Base-by-base conservation (phyloP, 2,329 filamentous ascomycete genomes). In the Calonectria hongkongensis region DNA sequence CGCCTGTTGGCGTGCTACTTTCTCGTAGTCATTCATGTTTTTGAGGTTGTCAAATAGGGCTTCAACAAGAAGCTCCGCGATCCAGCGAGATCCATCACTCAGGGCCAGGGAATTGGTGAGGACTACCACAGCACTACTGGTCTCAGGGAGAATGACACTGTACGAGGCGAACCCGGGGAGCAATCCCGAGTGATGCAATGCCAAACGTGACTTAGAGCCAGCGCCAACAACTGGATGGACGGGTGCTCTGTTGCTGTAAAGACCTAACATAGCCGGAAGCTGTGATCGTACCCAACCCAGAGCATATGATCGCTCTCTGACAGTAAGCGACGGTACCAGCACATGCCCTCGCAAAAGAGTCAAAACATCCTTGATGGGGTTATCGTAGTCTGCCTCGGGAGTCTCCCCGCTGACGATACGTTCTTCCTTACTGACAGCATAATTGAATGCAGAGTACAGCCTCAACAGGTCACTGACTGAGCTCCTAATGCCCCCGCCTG, bases 401-500 rank as follows among this genome's bases (percentile, higher is more conserved):
- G 27, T 4, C 27, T 12, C 15, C 6, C 10, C 2, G 16, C 33
- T 36, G 33, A 36, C 8, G 15, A 27, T 28, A n/a, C 27, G 13
- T 27, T 16, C 18, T 33, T 18, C 30, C 27, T 33, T 54, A 16
- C 18, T 25, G 56, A 30, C 36, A 2, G 56, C 56, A 1, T 21
- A n/a, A 33, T 41, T 62, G 41, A 47, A 63, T 5, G 58, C 58
- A 13, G 27, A 28, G 15, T 63, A 63, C n/a, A 63, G 7, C 25
- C 28, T 45, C 25, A 63, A 28, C 2, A 63, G 9, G 25, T 63
- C 58, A 8, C 30, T 45, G 41, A 63, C 25, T 6, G 58, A 63
- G 28, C 60, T 64, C 12, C 43, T 45, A n/a, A 64, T 50, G 27
- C 25, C 60, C 1, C 25, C 41, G 3, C 21, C 41, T 36, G 60